Conservation (phyloP, 768 basidiomycete species). For the Crepidotus variabilis region DNA sequence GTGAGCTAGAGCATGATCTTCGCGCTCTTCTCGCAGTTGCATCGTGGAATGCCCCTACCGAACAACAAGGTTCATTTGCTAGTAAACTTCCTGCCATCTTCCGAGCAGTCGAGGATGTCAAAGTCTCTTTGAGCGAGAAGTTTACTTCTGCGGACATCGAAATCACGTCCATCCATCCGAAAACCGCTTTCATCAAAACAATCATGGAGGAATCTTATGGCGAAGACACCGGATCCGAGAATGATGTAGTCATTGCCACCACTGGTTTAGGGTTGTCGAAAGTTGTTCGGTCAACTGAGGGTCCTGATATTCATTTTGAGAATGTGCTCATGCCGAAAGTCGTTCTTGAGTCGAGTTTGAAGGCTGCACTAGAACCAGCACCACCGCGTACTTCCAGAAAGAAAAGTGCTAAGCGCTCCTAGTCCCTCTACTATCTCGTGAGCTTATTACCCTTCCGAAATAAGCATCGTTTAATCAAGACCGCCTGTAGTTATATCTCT, state of each 20-base stretch:
- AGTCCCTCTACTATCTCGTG: not conserved
- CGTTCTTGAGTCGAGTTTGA: conserved; percentile 13
- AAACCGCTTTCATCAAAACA: not conserved
- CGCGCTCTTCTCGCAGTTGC: conserved; percentile 1
- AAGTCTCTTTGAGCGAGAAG: conserved; percentile 6
- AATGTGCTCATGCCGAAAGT: conserved; percentile 15
- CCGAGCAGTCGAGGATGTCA: conserved; percentile 6
- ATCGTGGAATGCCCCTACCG: not conserved
- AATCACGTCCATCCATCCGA: not conserved
- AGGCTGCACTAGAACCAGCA: conserved; percentile 14
- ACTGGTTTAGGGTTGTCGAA: conserved; percentile 7
- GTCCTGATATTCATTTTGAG: not conserved
- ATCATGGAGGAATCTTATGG: conserved; percentile 3
- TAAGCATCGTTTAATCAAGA: not conserved
- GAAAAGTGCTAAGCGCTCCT: not conserved
- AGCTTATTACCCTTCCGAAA: not conserved
- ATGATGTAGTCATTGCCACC: conserved; percentile 1
- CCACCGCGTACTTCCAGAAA: not conserved
- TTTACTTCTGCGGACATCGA: conserved; percentile 8
- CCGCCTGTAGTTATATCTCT: not conserved
- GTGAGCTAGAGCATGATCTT: not conserved
- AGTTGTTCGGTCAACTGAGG: not conserved
- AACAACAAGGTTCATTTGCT: conserved; percentile 3
- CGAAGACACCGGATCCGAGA: not conserved
- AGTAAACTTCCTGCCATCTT: conserved; percentile 1